Base-by-base conservation (phyloP, 1,139 yeast species). In the Nakaseomyces bracarensis region DNA sequence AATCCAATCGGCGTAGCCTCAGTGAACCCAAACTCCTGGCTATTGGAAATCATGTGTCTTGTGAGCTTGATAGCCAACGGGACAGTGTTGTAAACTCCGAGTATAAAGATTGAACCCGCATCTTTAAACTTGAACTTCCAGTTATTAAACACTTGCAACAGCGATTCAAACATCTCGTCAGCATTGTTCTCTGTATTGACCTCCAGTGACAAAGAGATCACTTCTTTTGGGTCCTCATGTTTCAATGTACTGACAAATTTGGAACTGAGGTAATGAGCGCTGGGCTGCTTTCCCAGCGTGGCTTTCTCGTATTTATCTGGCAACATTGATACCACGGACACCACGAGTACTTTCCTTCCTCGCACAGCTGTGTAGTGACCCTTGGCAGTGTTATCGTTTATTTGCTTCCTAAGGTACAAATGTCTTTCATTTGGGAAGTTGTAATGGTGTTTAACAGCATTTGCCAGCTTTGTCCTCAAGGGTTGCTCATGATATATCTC, bases 251-350 rank as follows among this genome's bases (percentile, higher is more conserved):
- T 47, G 4, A 58, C 51, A 19, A 60, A 27, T 35, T 54, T 53
- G 19, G 41, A 44, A n/a, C 58, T 47, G 8, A 60, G 41, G 35
- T 57, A 53, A 18, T 49, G 48, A 1, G 63, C 55, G 3, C 58
- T 46, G 16, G 57, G 44, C 36, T 53, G 57, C 27, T 50, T 51
- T 9, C 55, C 58, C n/a, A 57, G 30, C 2, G 62, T 51, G 11
- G 43, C 38, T 29, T 53, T 54, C 40, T 57, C 61, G 42, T 59
- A 60, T 43, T 54, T 54, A 4, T 58, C 62, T n/a, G 65, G 65
- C 18, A 60, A 43, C 40, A 49, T 47, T 0, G 63, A 63, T n/a
- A 50, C 56, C 6, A 58, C 46, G 11, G 61, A 51, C n/a, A 60
- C 48, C 13, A 59, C 50, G 3, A 57, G 25, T 18, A 53, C 47